Conservation (phyloP, 257 asterid species). For the Petrea volubilis region DNA sequence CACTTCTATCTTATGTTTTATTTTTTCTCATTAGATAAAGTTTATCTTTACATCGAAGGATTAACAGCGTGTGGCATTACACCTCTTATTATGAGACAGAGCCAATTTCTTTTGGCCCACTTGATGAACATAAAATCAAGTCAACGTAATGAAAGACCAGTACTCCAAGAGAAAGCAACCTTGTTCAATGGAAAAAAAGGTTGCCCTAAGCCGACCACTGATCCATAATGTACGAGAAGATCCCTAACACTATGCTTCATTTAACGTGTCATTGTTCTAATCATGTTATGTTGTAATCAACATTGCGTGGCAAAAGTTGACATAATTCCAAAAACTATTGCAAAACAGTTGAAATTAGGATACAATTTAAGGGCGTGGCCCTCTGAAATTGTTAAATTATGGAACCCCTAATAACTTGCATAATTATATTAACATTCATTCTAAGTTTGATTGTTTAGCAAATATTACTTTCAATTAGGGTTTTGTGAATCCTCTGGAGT, state of each 20-base stretch:
- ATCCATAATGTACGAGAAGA: constrained; percentile 13
- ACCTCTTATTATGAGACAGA: not conserved
- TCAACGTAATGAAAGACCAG: constrained; percentile 12
- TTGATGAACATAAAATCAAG: constrained; percentile 6
- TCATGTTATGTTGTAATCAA: constrained; percentile 20
- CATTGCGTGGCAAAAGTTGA: constrained; percentile 21
- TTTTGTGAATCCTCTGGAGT: too few species aligned
- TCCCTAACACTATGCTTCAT: constrained; percentile 21
- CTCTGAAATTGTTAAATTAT: too few species aligned
- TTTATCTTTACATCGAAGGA: too few species aligned
- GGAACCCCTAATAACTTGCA: too few species aligned
- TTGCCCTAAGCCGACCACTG: constrained; percentile 22
- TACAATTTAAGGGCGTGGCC: too few species aligned
- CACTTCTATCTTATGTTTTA: too few species aligned
- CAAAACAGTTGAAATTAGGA: constrained; percentile 16
- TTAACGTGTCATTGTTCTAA: constrained; percentile 12
- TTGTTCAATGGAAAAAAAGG: not conserved
- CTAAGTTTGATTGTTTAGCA: too few species aligned
- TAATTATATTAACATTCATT: too few species aligned
- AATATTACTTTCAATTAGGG: too few species aligned
- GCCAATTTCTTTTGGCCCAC: constrained; percentile 13
- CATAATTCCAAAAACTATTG: not conserved
- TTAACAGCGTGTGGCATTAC: too few species aligned
- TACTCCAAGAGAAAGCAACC: constrained; percentile 16
- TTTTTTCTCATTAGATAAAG: too few species aligned